Evolutionary conservation across 1,284 basidiomycete species (phyloP).

Genomic region (Exobasidium rhododendri): DNA sequence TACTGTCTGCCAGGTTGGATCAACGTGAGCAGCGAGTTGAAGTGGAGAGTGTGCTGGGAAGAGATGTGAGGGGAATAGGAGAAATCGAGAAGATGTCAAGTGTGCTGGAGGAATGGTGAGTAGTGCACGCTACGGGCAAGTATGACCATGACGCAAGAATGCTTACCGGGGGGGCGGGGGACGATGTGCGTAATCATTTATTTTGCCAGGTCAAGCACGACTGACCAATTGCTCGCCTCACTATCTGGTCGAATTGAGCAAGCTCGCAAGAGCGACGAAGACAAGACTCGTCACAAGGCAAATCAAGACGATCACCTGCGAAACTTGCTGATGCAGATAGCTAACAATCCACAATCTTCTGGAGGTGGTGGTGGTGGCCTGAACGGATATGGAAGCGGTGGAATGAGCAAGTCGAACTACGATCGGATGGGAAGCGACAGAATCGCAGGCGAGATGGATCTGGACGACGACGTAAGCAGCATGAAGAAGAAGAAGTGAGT

Average conservation of each 20-base stretch:
- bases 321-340: neutral
- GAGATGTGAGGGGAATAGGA: constrained; percentile 63
- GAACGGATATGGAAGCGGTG: neutral
- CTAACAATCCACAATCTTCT: constrained; percentile 6
- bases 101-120: constrained; percentile 16
- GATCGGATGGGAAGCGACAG: constrained; percentile 8
- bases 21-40: constrained; percentile 81
- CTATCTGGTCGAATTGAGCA: constrained; percentile 11
- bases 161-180: neutral
- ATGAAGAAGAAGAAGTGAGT: constrained; percentile 11
- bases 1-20: constrained; percentile 83
- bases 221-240: neutral
- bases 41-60: constrained; percentile 82
- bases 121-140: neutral
- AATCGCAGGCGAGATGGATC: neutral
- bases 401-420: neutral
- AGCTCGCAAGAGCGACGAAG: constrained; percentile 11
- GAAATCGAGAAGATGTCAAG: constrained; percentile 10
- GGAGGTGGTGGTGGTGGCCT: too few species aligned
- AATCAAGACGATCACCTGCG: neutral
- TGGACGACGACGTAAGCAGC: neutral
- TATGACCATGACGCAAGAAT: neutral
- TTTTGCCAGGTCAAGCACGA: constrained; percentile 13
- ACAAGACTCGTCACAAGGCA: neutral
- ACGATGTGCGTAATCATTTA: neutral